These are phyloP conservation scores for Mrakia blollopis DNA, from an alignment of 768 basidiomycete species.

Conservation along the genomic window DNA sequence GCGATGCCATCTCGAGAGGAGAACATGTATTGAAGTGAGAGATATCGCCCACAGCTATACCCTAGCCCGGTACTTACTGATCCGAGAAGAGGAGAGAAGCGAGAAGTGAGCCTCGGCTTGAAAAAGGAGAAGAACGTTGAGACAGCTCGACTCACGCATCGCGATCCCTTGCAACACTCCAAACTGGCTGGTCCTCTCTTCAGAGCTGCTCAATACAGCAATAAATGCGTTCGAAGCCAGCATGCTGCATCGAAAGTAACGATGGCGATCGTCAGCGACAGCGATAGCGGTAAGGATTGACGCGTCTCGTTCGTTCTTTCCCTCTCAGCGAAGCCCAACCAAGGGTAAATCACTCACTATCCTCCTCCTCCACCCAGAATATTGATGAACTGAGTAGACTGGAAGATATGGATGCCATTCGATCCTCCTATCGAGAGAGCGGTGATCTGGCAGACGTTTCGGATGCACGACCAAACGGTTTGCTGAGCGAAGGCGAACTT, in stretches of 20 bases:
- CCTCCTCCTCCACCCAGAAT: constrained; percentile 37
- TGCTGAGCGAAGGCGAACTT: constrained; percentile 40
- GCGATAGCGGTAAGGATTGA: neutral
- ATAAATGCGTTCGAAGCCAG: constrained; percentile 42
- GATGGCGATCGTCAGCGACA: neutral
- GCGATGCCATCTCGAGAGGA: too few relatives aligned
- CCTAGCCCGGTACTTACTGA: constrained; percentile 36
- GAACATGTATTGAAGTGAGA: too few relatives aligned
- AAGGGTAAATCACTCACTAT: neutral
- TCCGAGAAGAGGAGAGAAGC: neutral
- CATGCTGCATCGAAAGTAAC: constrained; percentile 29
- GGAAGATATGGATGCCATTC: constrained; percentile 38
- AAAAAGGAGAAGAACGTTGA: neutral
- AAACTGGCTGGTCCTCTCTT: constrained; percentile 41
- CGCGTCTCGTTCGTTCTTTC: neutral
- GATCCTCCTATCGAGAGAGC: constrained; percentile 36
- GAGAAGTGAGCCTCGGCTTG: too few relatives aligned
- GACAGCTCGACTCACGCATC: constrained; percentile 29
- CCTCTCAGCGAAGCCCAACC: neutral
- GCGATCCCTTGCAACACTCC: constrained; percentile 39
- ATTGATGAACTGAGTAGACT: constrained; percentile 42
- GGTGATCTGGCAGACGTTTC: constrained; percentile 41
- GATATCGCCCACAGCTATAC: constrained; percentile 29
- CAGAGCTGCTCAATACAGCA: constrained; percentile 35
- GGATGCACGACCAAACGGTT: constrained; percentile 38